Percentiles rank a stretch among this genome's conserved stretches.
Conservation (phyloP, 768 basidiomycete genomes). For the Lactarius psammicola region DNA sequence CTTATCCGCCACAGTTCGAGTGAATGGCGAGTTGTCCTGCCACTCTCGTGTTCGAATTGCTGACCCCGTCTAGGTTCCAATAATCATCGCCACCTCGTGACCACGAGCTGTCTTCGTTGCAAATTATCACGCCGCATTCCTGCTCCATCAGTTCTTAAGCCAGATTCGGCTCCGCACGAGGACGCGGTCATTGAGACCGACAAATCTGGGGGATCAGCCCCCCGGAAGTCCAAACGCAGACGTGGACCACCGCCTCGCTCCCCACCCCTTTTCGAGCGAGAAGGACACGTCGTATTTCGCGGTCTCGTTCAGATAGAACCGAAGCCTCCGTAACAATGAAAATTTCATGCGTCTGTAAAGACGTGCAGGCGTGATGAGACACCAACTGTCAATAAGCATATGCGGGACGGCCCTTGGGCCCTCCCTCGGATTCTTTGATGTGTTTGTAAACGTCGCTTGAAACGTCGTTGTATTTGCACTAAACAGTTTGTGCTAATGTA, state of each 20-base stretch:
- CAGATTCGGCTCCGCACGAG: background rate
- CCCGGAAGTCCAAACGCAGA: slow-evolving; percentile 29
- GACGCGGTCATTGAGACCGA: slow-evolving; percentile 10
- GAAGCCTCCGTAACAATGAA: background rate
- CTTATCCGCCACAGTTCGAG: slow-evolving; percentile 57
- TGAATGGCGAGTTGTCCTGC: slow-evolving; percentile 47
- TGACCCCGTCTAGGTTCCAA: slow-evolving; percentile 37
- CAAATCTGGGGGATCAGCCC: background rate
- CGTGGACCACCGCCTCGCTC: slow-evolving; percentile 38
- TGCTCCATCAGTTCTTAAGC: slow-evolving; percentile 47
- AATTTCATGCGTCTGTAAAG: background rate
- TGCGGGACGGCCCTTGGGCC: too few relatives aligned
- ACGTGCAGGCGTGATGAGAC: too few relatives aligned
- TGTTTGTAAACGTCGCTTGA: too few relatives aligned
- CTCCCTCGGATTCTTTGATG: too few relatives aligned
- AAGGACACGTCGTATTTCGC: slow-evolving; percentile 65
- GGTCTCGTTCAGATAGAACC: slow-evolving; percentile 50
- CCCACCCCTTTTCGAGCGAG: slow-evolving; percentile 60
- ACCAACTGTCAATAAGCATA: too few relatives aligned
- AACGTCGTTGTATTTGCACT: too few relatives aligned
- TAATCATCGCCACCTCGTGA: slow-evolving; percentile 53
- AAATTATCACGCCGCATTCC: slow-evolving; percentile 61
- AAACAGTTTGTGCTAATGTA: too few relatives aligned
- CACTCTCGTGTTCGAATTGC: slow-evolving; percentile 32
- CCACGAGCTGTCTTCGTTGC: slow-evolving; percentile 61